These are phyloP conservation scores for Ogataea neopini DNA, from an alignment of 805 yeast genomes.

Conservation along the genomic window DNA sequence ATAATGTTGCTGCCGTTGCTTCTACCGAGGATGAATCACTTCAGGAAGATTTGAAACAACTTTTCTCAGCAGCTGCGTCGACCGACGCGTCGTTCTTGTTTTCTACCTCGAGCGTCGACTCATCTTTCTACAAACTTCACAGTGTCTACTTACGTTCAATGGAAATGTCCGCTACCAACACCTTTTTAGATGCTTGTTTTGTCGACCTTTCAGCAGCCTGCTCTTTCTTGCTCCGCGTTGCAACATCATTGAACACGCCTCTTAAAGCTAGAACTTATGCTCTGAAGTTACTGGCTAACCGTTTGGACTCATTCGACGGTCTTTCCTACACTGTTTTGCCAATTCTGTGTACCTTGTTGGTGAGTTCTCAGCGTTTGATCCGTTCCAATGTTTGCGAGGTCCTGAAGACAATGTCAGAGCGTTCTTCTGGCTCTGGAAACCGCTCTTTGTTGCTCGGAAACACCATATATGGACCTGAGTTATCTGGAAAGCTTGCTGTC, in stretches of 20 bases:
- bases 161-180: slow-evolving; percentile 14
- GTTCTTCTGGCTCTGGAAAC: neutral
- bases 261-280: slow-evolving; percentile 53
- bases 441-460: slow-evolving; percentile 47
- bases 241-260: slow-evolving; percentile 61
- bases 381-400: slow-evolving; percentile 46
- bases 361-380: slow-evolving; percentile 50
- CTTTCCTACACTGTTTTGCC: slow-evolving; percentile 60
- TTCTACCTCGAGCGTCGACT: slow-evolving; percentile 31
- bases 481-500: slow-evolving; percentile 49
- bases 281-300: slow-evolving; percentile 41
- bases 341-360: slow-evolving; percentile 52
- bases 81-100: slow-evolving; percentile 37
- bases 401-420: slow-evolving; percentile 34
- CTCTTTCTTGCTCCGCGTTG: slow-evolving; percentile 60
- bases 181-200: slow-evolving; percentile 25
- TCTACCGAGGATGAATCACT: neutral
- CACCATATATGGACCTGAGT: slow-evolving; percentile 55
- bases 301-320: slow-evolving; percentile 37
- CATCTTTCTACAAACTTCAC: slow-evolving; percentile 44
- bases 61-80: slow-evolving; percentile 9
- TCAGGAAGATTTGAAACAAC: neutral
- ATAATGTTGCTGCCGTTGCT: slow-evolving; percentile 14
- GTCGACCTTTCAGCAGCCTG: slow-evolving; percentile 34
- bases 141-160: slow-evolving; percentile 48